Base-by-base conservation (phyloP, 495 filamentous ascomycete species). In the Zalerion maritima region DNA sequence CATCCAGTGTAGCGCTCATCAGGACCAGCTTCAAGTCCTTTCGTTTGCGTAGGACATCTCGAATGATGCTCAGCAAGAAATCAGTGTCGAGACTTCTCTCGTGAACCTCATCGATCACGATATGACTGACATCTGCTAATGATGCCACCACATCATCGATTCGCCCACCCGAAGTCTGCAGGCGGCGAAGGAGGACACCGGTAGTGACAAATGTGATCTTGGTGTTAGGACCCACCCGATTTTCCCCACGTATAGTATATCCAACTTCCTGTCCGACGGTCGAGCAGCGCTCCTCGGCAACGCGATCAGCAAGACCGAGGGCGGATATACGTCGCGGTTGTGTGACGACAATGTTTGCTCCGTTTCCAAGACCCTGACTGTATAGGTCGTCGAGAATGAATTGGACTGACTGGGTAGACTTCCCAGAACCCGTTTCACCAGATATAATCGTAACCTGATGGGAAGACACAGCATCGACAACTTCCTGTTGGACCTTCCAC, bases 1-100 rank as follows among this genome's bases (percentile, higher is more conserved):
- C 86, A 52, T 97, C 89, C 2, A 97, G 71, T 5, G 89, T 97
- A 8, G 89, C 89, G 49, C 83, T 92, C 91, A 97, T 97, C n/a
- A 97, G 61, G 21, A 97, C 75, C 22, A 97, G 73, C 52, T 84
- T 94, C 5, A 97, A 56, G 36, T 96, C 84, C 35, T 73, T 73
- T 27, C 83, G 69, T 38, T 64, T 58, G 24, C 64, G 67, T 22
- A 96, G 49, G 24, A 94, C 80, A 45, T 92, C 78, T 32, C 81
- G 71, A n/a, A 96, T 57, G 14, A 97, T 67, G 21, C 84, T 82
- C 21, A 97, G 54, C 5, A 97, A 64, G 47, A 97, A 93, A 47
- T 97, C 89, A 1, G 86, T 94, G 43, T 97, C 89, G 6, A 97
- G 60, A 54, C 80, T 91, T 17, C 89, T 74, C 50, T 97, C 89